These are phyloP conservation scores for Kwoniella shandongensis DNA, from an alignment of 768 basidiomycete species.

Conservation along the genomic window DNA sequence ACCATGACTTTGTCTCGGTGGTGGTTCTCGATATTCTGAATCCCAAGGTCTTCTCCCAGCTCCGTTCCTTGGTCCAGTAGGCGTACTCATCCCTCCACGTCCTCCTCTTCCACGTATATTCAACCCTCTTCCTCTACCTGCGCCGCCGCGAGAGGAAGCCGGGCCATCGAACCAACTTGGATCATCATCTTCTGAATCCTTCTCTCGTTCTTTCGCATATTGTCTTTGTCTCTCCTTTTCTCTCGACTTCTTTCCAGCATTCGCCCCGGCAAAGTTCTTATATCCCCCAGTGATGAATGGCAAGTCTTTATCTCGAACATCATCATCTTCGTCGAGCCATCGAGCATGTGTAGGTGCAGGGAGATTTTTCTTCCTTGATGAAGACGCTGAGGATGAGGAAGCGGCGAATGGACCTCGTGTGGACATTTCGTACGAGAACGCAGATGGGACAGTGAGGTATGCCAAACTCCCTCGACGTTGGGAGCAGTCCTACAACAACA, in stretches of 20 bases:
- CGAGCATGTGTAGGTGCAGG: constrained; percentile 22
- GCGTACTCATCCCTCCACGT: constrained; percentile 16
- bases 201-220: constrained; percentile 6
- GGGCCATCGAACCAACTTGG: constrained; percentile 19
- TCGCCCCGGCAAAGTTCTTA: constrained; percentile 25
- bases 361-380: constrained; percentile 4
- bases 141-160: background rate
- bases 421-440: constrained; percentile 36
- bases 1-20: background rate
- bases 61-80: constrained; percentile 1
- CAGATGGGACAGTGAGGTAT: constrained; percentile 29
- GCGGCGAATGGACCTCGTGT: constrained; percentile 32
- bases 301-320: constrained; percentile 12
- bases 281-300: constrained; percentile 22
- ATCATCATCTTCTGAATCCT: constrained; percentile 30
- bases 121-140: background rate
- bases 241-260: constrained; percentile 32
- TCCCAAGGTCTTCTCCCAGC: constrained; percentile 23
- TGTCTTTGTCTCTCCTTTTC: constrained; percentile 29
- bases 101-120: constrained; percentile 4
- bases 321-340: constrained; percentile 30
- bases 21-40: constrained; percentile 23
- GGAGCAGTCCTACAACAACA: constrained; percentile 36
- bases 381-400: background rate
- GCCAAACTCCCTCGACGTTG: constrained; percentile 33